Evolutionary conservation across 2,329 filamentous ascomycete genomes (phyloP).

Genomic region (Arthrobotrys conoides): DNA sequence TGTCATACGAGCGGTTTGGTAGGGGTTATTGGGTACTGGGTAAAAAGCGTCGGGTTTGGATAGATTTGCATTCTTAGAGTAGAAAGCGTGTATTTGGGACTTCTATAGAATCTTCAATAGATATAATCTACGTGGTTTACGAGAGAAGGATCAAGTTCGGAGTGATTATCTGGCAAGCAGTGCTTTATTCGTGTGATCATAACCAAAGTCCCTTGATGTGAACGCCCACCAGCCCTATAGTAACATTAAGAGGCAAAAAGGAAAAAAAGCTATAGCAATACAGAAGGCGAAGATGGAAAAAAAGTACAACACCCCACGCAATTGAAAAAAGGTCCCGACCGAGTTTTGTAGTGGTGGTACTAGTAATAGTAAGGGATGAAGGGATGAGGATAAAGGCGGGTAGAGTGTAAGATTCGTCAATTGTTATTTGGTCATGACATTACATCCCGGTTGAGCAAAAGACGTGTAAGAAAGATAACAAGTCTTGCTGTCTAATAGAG

Average conservation of each 20-base stretch:
- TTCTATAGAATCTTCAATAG: neutral
- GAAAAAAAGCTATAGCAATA: conserved; percentile 45
- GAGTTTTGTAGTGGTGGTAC: conserved; percentile 14
- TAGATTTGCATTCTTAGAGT: neutral
- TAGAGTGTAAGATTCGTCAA: conserved; percentile 37
- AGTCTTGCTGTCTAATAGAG: conserved; percentile 25
- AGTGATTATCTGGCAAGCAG: conserved; percentile 59
- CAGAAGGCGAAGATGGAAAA: conserved; percentile 37
- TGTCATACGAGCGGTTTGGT: neutral
- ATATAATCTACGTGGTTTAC: neutral
- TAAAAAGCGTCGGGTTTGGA: neutral
- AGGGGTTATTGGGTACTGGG: too few relatives aligned
- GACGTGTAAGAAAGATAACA: conserved; percentile 21
- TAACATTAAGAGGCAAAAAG: conserved; percentile 34
- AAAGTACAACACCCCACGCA: conserved; percentile 5
- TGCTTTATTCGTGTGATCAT: conserved; percentile 61
- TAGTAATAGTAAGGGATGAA: conserved; percentile 3
- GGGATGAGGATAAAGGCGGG: conserved; percentile 4
- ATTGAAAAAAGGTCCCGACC: conserved; percentile 32
- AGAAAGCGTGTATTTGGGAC: conserved; percentile 9
- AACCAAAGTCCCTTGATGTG: conserved; percentile 58
- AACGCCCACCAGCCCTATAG: conserved; percentile 60
- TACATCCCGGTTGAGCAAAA: conserved; percentile 37
- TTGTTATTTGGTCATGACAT: conserved; percentile 60
- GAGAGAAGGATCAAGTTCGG: neutral